Percentiles rank a stretch among this genome's conserved stretches.
Evolutionary conservation across 495 filamentous ascomycete species (phyloP).

Genomic region (Xylaria nigripes): DNA sequence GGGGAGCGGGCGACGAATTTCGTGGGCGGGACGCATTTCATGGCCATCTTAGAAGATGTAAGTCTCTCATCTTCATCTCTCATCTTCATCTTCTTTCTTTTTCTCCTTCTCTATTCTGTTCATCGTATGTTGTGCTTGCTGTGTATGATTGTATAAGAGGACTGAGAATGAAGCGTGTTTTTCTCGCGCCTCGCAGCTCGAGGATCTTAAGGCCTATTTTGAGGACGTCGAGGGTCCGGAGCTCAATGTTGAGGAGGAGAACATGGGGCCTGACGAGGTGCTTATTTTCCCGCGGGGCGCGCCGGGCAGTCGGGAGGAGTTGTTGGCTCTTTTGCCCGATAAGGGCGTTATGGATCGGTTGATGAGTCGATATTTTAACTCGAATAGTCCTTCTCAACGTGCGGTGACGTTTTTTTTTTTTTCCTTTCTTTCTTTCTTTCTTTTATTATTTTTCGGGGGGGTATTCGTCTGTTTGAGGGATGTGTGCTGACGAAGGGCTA

Average conservation of each 20-base stretch:
- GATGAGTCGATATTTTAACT: conserved; percentile 43
- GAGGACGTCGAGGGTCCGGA: conserved; percentile 30
- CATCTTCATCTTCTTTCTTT: too few species aligned
- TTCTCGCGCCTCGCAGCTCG: too few species aligned
- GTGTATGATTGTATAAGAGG: too few species aligned
- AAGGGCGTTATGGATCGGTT: conserved; percentile 33
- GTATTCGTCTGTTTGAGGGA: too few species aligned
- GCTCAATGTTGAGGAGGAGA: conserved; percentile 22
- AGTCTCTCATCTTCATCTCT: conserved; percentile 21
- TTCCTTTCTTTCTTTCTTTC: too few species aligned
- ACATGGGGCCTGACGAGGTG: conserved; percentile 22
- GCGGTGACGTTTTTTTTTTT: too few species aligned
- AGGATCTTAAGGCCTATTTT: conserved; percentile 39
- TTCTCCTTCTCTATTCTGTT: too few species aligned
- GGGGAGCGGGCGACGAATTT: conserved; percentile 33
- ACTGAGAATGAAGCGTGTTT: too few species aligned
- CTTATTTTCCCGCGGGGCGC: conserved; percentile 23
- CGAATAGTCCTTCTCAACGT: conserved; percentile 38
- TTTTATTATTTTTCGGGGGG: too few species aligned
- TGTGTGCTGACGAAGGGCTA: conserved; percentile 15
- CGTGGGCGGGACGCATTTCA: conserved; percentile 47
- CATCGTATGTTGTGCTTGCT: too few species aligned
- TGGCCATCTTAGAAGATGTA: conserved; percentile 48
- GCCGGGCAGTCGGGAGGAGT: conserved; percentile 26
- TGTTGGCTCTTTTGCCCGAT: conserved; percentile 34